These are phyloP conservation scores for Sclerotinia minor DNA, from an alignment of 2,329 filamentous ascomycete species.

Conservation along the genomic window DNA sequence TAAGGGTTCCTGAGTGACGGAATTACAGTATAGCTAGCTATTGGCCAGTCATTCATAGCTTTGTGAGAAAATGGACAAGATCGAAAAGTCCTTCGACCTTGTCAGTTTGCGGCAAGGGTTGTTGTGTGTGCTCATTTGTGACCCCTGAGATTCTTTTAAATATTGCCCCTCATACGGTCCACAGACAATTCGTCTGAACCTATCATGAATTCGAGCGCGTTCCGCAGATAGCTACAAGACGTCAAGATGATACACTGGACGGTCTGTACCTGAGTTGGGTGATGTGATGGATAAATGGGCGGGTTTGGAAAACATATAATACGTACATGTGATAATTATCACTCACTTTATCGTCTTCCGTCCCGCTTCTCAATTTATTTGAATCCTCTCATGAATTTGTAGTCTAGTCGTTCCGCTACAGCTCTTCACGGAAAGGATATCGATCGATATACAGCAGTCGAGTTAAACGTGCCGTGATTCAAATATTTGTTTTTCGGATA, in stretches of 20 bases:
- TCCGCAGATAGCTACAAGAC: neutral
- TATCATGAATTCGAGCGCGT: slow-evolving; percentile 1
- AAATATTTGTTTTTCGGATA: neutral
- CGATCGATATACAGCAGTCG: neutral
- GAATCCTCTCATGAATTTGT: too few species aligned
- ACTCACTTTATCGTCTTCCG: too few species aligned
- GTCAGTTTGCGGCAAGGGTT: neutral
- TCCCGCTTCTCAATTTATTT: too few species aligned
- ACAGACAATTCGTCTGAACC: neutral
- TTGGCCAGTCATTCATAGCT: neutral
- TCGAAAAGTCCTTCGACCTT: neutral
- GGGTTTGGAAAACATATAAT: too few species aligned
- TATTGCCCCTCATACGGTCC: slow-evolving; percentile 10
- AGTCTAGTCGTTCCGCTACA: too few species aligned
- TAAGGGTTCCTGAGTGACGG: too few species aligned
- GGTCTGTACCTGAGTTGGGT: too few species aligned
- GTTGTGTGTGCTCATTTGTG: neutral
- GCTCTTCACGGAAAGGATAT: neutral
- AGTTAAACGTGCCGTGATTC: neutral
- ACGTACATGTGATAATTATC: too few species aligned
- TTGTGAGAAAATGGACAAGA: neutral
- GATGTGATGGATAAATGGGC: too few species aligned
- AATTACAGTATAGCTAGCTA: too few species aligned
- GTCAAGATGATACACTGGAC: neutral
- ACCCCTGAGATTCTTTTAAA: neutral